These are phyloP conservation scores for Aspergillus ustus DNA, from an alignment of 2,329 filamentous ascomycete species.

Conservation along the genomic window DNA sequence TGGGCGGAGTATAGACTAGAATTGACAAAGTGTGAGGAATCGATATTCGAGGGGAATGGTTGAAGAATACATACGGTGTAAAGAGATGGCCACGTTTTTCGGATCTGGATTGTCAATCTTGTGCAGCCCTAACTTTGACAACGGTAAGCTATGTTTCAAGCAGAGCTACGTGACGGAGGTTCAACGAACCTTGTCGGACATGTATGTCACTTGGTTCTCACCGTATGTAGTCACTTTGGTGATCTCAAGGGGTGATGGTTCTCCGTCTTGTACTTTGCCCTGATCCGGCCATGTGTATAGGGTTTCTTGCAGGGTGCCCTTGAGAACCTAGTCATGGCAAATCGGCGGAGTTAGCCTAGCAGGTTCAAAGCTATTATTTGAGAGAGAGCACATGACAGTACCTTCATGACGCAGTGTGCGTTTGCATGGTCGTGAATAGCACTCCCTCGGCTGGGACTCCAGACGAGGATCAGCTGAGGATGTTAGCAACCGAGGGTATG, in stretches of 20 bases:
- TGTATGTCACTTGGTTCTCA: constrained; percentile 81
- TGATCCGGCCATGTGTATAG: constrained; percentile 73
- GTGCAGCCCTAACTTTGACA: constrained; percentile 74
- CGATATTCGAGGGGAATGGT: not conserved
- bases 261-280: constrained; percentile 50
- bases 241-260: constrained; percentile 61
- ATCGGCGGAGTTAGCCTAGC: not conserved
- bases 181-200: constrained; percentile 71
- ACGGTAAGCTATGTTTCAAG: constrained; percentile 5
- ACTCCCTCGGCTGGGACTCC: constrained; percentile 81
- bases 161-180: not conserved
- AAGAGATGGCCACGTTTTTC: constrained; percentile 76
- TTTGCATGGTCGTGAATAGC: constrained; percentile 89
- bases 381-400: constrained; percentile 22
- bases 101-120: constrained; percentile 75
- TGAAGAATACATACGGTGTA: constrained; percentile 66
- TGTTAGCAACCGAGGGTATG: constrained; percentile 14
- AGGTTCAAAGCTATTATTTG: not conserved
- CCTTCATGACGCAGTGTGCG: constrained; percentile 89
- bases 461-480: constrained; percentile 78
- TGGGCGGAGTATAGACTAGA: constrained; percentile 82
- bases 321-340: constrained; percentile 63
- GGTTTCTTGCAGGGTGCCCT: constrained; percentile 78
- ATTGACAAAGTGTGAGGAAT: not conserved
- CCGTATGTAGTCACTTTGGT: constrained; percentile 70